Evolutionary conservation across 129 eudicot species (phyloP).

Genomic region (Helichrysum umbraculigerum): DNA sequence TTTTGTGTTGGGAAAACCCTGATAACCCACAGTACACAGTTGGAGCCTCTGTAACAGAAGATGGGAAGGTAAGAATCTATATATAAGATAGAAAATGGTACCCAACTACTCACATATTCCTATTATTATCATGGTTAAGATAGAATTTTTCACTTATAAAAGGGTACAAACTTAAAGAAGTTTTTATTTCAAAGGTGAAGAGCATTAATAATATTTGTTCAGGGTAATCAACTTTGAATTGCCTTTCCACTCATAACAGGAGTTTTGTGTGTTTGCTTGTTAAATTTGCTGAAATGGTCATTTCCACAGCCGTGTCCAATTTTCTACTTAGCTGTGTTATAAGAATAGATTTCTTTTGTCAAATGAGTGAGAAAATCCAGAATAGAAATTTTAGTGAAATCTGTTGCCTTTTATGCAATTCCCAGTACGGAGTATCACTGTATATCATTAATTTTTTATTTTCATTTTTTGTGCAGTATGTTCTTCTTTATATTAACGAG

Average conservation of each 20-base stretch:
- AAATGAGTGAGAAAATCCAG: not conserved
- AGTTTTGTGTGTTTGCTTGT: not conserved
- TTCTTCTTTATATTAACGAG: slow-evolving; percentile 54
- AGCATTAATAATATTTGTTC: not conserved
- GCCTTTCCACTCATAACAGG: not conserved
- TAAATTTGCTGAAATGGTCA: not conserved
- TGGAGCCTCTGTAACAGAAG: slow-evolving; percentile 78
- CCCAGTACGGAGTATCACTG: not conserved
- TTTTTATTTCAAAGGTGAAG: not conserved
- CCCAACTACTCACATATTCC: not conserved
- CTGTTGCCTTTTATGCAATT: slow-evolving; percentile 6
- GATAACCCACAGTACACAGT: slow-evolving; percentile 68
- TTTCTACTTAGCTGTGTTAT: not conserved
- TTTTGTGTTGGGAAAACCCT: slow-evolving; percentile 85
- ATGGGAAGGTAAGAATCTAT: slow-evolving; percentile 64
- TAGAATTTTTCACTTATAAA: not conserved
- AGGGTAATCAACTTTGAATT: slow-evolving; percentile 7
- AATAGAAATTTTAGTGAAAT: not conserved
- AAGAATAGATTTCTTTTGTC: not conserved
- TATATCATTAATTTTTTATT: not conserved
- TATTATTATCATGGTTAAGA: not conserved
- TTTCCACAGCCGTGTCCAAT: not conserved
- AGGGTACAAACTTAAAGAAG: not conserved
- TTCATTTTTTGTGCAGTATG: slow-evolving; percentile 62
- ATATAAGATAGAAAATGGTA: not conserved